Evolutionary conservation across 2,329 filamentous ascomycete species (phyloP).

Genomic region (Fusarium sp.): DNA sequence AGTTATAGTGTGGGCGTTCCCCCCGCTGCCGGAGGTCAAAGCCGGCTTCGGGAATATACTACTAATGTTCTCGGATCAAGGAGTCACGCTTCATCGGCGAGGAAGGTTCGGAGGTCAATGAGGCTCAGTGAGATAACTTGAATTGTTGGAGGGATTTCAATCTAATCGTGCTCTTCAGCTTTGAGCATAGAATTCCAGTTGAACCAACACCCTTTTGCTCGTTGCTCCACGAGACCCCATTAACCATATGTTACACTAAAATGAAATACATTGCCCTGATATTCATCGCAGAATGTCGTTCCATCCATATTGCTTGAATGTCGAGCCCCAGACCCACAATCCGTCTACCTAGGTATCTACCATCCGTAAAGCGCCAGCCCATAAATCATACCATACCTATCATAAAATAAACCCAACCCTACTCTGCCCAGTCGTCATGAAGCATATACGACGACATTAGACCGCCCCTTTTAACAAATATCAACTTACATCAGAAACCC

Average conservation of each 20-base stretch:
- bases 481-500: slow-evolving; percentile 34
- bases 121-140: neutral
- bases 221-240: neutral
- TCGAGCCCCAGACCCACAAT: slow-evolving; percentile 13
- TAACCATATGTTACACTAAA: neutral
- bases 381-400: slow-evolving; percentile 6
- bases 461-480: neutral
- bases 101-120: neutral
- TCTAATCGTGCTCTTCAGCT: neutral
- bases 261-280: neutral
- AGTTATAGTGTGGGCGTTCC: slow-evolving; percentile 10
- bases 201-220: neutral
- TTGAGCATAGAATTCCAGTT: neutral
- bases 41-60: slow-evolving; percentile 20
- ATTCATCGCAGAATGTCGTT: neutral
- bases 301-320: neutral
- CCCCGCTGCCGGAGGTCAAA: neutral
- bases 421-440: neutral
- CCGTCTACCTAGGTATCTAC: slow-evolving; percentile 7
- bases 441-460: neutral
- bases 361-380: slow-evolving; percentile 26
- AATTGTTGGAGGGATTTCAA: neutral
- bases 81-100: neutral
- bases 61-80: neutral
- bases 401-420: neutral